Evolutionary conservation across 768 basidiomycete species (phyloP).

Genomic region (Sutorius australiensis): DNA sequence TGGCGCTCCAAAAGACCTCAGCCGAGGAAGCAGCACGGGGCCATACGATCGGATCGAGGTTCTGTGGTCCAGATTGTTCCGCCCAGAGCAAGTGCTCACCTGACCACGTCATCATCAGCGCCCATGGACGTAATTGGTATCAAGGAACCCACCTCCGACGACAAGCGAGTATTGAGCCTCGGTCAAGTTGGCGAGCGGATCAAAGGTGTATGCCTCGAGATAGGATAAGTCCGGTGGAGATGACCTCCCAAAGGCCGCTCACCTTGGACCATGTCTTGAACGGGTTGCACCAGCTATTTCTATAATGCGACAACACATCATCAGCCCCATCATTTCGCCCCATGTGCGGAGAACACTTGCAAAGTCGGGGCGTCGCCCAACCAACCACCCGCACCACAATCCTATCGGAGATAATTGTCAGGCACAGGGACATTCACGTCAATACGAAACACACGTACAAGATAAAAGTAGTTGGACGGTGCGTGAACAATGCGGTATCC

Average conservation of each 20-base stretch:
- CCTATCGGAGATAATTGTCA: slow-evolving; percentile 22
- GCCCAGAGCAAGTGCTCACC: slow-evolving; percentile 43
- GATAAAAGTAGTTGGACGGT: slow-evolving; percentile 52
- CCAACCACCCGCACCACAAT: slow-evolving; percentile 50
- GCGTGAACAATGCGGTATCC: slow-evolving; percentile 47
- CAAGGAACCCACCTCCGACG: slow-evolving; percentile 29
- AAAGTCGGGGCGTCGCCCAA: slow-evolving; percentile 34
- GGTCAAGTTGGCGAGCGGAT: slow-evolving; percentile 45
- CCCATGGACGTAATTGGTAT: not conserved
- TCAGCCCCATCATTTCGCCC: not conserved
- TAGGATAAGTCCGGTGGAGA: not conserved
- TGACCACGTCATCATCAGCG: slow-evolving; percentile 10
- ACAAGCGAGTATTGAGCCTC: slow-evolving; percentile 35
- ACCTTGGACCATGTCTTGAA: slow-evolving; percentile 52
- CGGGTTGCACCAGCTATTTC: slow-evolving; percentile 47
- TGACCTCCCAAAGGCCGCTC: slow-evolving; percentile 11
- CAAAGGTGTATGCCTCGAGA: slow-evolving; percentile 43
- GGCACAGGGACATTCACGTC: not conserved
- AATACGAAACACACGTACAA: slow-evolving; percentile 22
- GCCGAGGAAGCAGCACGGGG: slow-evolving; percentile 45
- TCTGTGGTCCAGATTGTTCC: slow-evolving; percentile 43
- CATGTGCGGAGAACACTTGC: slow-evolving; percentile 14
- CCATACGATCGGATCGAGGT: slow-evolving; percentile 35
- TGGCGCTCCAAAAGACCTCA: slow-evolving; percentile 54
- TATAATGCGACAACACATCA: slow-evolving; percentile 3